Base-by-base conservation (phyloP, 1,139 yeast species). In the Meyerozyma sp. region DNA sequence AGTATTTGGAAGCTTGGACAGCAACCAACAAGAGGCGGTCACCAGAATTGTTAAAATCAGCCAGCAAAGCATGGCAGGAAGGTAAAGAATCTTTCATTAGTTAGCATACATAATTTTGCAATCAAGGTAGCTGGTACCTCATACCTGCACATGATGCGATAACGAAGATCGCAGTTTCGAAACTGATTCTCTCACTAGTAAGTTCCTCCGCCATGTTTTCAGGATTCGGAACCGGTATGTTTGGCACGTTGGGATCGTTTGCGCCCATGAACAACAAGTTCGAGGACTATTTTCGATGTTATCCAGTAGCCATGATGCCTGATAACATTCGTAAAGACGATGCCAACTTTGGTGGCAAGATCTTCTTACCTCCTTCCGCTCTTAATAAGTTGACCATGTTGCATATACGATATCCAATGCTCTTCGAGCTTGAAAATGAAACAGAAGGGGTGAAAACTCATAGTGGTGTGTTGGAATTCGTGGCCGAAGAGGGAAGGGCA, bases 401-500 rank as follows among this genome's bases (percentile, higher is more conserved):
- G 56, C 94, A 91, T 59, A 89, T 94, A 44, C 73, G 96, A 52
- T 94, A 94, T 57, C 98, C 99, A 1, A 94, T 94, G 98, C 71
- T 93, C 42, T 94, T 94, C 58, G 87, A 84, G 60, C 68, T 93
- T 43, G 71, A 75, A 39, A 85, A 87, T 48, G 94, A 84, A 56
- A 83, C 79, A 40, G 74, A 79, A 16, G 70, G 66, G 16, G 47
- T 56, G 14, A 69, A 63, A 9, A 87, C 97, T 0, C 96, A 90
- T 61, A 87, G 93, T 41, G 99, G 99, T 56, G 98, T 94, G 13
- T 69, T 94, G 52, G 98, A 94, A 65, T 94, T 94, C 61, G 86
- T 87, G 28, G 97, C 98, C 0, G 98, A 93, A 60, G 98, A 94
- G 68, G 99, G 99, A 16, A 74, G 98, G 47, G 94, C 82, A 3